Base-by-base conservation (phyloP, 345 rosid species). In the Lagerstroemia speciosa region DNA sequence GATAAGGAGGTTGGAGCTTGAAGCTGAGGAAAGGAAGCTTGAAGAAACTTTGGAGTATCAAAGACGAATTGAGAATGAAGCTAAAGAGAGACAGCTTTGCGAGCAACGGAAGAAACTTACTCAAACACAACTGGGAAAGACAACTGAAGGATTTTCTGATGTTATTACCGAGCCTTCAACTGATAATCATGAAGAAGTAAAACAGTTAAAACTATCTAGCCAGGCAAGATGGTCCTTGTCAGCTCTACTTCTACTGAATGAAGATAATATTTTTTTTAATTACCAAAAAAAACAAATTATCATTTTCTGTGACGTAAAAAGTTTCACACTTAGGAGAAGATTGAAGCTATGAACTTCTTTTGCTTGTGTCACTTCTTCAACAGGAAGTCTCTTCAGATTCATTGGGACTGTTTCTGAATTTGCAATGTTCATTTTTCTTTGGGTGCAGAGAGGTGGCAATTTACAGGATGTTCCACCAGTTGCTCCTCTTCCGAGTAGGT, bases 1-100 rank as follows among this genome's bases (percentile, higher is more conserved):
- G 80, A 73, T 82, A 70, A 85, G 82, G 80, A 85, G 72, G 81
- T 76, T 84, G 70, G 96, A 91, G 87, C 88, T 85, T 69, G 95
- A 89, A 82, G 92, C 79, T 55, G 97, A 91, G 89, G 99, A 86
- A 74, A 83, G 87, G 76, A 89, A 88, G 83, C 96, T 91, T 30
- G 89, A 88, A 79, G 93, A 84, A 80, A 82, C 93, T 34, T 73
- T 94, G 66, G 93, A 88, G 78, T 88, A 89, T 76, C 99, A 91
- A 79, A 89, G 95, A 73, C 79, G 75, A 74, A 85, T 91, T 75
- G 97, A 94, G 87, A 80, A 88, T 79, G 97, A 88, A 83, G 92
- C 96, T 64, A 94, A 94, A 75, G 81, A 77, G 81, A 89, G 92
- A 81, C 97, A 81, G 67, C 90, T 91, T 68, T 90, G 87, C 29